These are phyloP conservation scores for Agaricales sp. DNA, from an alignment of 1,284 basidiomycete genomes.

Conservation along the genomic window DNA sequence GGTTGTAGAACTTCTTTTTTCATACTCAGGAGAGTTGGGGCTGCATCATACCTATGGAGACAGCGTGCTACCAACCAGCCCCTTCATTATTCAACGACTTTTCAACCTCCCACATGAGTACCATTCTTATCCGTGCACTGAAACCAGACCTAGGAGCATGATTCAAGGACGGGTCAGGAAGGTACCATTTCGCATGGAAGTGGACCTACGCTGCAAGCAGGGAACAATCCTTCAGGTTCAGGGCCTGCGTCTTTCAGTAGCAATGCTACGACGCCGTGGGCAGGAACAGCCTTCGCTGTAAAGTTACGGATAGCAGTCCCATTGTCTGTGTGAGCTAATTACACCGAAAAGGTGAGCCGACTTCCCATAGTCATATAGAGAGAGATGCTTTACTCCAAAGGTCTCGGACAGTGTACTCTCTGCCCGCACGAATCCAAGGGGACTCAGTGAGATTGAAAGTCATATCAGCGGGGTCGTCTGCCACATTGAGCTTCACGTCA, in stretches of 20 bases:
- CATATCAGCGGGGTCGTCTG: constrained; percentile 44
- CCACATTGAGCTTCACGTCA: constrained; percentile 32
- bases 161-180: no score
- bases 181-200: constrained; percentile 13
- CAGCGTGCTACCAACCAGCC: no score
- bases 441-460: constrained; percentile 58
- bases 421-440: constrained; percentile 58
- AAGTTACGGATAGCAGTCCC: constrained; percentile 56
- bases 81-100: no score
- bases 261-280: constrained; percentile 63
- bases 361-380: not conserved
- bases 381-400: not conserved
- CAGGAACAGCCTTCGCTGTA: constrained; percentile 44
- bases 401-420: constrained; percentile 47
- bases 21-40: no score
- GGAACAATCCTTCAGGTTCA: constrained; percentile 43
- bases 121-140: constrained; percentile 27
- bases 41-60: no score
- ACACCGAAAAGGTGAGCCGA: not conserved
- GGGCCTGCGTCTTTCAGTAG: constrained; percentile 55
- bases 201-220: constrained; percentile 34
- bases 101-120: constrained; percentile 14
- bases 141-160: not conserved
- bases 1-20: no score
- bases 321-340: constrained; percentile 44